Evolutionary conservation across 1,284 basidiomycete genomes (phyloP), one percentile per base, ranked within the genome.

Genomic region (Sanghuangporus baumii): DNA sequence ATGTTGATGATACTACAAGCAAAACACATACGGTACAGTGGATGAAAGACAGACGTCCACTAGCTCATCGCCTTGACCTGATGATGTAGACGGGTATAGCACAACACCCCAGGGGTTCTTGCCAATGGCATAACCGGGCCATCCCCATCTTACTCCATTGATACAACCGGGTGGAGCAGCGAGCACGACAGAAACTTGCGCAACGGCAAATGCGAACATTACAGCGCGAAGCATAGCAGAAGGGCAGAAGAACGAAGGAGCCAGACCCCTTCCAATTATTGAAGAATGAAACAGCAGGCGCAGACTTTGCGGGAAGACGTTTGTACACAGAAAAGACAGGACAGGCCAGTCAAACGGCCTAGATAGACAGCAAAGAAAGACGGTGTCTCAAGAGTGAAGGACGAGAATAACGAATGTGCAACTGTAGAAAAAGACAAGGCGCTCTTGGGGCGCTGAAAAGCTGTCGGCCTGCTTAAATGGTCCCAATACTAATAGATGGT

Each of bases 161-260:
- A 79, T 75, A 69, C 82, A 82, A 20, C 80, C 77, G 36, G 84
- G 31, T 1, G 52, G 82, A 58, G 80, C 81, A 67, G 84, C 83
- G 26, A 69, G 43, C 38, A 64, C 71, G 50, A 66, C 66, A 8
- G 71, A 67, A 55, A 69, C 62, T 50, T 71, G 55, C 47, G 56
- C 23, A 9, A 62, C 74, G 66, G 78, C 64, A 62, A 71, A 69
- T 66, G 75, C 72, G 60, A 81, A 67, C 57, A 78, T 67, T 62
- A 83, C 61, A 58, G 74, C 71, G 36, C 67, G 60, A 68, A 72
- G 78, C 68, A 75, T 70, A 81, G 84, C 83, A 60, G 59, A 67
- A 60, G 6, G 23, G 50, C 47, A 23, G 20, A 14, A 48, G 11
- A 64, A 46, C 55, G 59, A 62, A 66, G 66, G 69, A 62, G 68